Conservation (phyloP, 345 rosid species). For the Hevea brasiliensis region DNA sequence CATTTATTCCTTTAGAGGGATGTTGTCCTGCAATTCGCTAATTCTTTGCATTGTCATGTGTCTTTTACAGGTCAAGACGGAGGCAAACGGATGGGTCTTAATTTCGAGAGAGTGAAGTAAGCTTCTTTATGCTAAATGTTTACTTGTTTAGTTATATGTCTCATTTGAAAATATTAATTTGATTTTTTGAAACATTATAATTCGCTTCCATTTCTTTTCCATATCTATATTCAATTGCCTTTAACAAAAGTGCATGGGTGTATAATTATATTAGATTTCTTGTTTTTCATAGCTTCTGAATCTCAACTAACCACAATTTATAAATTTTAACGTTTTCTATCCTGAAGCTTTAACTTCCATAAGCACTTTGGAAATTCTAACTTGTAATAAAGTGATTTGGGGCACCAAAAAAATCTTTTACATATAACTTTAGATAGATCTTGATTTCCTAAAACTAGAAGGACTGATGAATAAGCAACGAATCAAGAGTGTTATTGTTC, state of each 20-base stretch:
- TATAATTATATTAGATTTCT: neutral
- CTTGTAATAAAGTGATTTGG: neutral
- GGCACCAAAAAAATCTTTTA: neutral
- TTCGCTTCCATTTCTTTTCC: neutral
- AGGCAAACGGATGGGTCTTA: slow-evolving; percentile 91
- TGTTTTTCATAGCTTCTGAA: neutral
- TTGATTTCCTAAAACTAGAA: neutral
- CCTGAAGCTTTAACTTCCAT: neutral
- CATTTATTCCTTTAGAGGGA: neutral
- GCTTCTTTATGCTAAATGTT: slow-evolving; percentile 10
- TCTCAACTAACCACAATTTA: neutral
- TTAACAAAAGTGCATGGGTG: neutral
- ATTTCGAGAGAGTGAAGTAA: slow-evolving; percentile 89
- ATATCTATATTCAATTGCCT: too few species aligned
- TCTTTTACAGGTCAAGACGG: slow-evolving; percentile 73
- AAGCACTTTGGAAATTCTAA: neutral
- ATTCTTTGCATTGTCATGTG: neutral
- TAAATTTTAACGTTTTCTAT: neutral
- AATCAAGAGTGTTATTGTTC: neutral
- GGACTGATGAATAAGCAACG: neutral
- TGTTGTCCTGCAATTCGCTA: neutral
- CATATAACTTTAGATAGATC: neutral
- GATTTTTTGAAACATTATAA: neutral
- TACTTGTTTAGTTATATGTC: neutral
- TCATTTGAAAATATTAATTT: neutral